These are phyloP conservation scores for Chytriomyces sp. DNA, from an alignment of 192 early-diverging fungal genomes.

Conservation along the genomic window DNA sequence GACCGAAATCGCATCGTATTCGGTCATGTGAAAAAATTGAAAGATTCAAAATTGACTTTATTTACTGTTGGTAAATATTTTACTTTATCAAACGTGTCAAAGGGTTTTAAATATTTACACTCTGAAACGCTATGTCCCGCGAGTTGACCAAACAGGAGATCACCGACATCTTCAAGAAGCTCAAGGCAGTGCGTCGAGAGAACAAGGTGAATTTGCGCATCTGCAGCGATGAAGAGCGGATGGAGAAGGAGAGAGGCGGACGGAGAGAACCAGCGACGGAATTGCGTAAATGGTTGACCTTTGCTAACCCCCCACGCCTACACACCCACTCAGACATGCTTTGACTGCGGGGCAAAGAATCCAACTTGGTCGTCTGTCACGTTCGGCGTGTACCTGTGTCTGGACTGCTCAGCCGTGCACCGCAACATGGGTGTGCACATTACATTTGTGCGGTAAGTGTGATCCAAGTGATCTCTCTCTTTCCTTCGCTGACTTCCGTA, in stretches of 20 bases:
- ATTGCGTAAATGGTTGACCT: neutral
- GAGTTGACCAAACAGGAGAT: constrained; percentile 63
- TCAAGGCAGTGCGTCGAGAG: constrained; percentile 61
- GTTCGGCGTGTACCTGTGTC: constrained; percentile 93
- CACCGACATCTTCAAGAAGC: constrained; percentile 69
- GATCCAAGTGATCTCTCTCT: neutral
- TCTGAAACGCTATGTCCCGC: neutral
- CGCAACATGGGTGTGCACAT: constrained; percentile 98
- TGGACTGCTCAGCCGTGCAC: constrained; percentile 95
- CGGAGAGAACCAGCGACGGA: neutral
- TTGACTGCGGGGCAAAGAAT: constrained; percentile 94
- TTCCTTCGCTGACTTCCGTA: constrained; percentile 24
- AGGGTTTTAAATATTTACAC: neutral
- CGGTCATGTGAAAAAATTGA: neutral
- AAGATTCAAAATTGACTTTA: neutral
- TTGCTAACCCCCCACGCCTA: neutral
- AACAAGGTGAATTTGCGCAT: constrained; percentile 60
- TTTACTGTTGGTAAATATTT: neutral
- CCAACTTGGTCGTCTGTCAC: constrained; percentile 95
- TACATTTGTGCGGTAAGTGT: constrained; percentile 85
- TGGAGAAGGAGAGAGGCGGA: neutral
- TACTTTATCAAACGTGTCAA: neutral
- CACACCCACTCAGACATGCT: constrained; percentile 71
- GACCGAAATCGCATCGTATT: neutral
- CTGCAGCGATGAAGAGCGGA: neutral